These are phyloP conservation scores for Fraxinus dipetala DNA, from an alignment of 305 asterid genomes.

Conservation along the genomic window DNA sequence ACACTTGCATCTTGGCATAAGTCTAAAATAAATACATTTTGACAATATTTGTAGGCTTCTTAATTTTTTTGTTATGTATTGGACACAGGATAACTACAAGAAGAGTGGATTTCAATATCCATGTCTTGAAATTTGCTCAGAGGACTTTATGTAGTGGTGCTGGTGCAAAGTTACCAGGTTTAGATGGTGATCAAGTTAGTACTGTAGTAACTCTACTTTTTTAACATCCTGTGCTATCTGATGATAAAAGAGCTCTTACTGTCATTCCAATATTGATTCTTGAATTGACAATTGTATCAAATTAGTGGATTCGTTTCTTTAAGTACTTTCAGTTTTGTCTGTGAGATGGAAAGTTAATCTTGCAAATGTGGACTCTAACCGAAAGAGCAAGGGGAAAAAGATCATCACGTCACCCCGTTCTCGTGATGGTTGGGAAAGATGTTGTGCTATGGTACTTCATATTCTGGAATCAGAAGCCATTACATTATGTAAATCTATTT, in stretches of 20 bases:
- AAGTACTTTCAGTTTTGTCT: background rate
- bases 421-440: background rate
- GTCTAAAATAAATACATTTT: background rate
- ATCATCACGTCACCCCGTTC: background rate
- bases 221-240: background rate
- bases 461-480: constrained; percentile 10
- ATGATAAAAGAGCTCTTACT: background rate
- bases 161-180: constrained; percentile 38
- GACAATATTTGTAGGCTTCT: background rate
- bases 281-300: background rate
- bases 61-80: constrained; percentile 9
- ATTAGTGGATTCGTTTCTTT: background rate
- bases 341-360: background rate
- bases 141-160: constrained; percentile 53
- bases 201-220: constrained; percentile 10
- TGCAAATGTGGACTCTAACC: background rate
- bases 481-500: constrained; percentile 11
- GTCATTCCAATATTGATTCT: background rate
- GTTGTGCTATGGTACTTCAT: constrained; percentile 3
- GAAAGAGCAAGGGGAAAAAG: background rate
- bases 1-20: background rate
- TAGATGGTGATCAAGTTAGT: constrained; percentile 38
- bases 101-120: constrained; percentile 34
- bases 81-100: constrained; percentile 46
- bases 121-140: constrained; percentile 37